phyloP scores from a whole-genome alignment of 805 yeast species.

The Pichia nakasei region DNA sequence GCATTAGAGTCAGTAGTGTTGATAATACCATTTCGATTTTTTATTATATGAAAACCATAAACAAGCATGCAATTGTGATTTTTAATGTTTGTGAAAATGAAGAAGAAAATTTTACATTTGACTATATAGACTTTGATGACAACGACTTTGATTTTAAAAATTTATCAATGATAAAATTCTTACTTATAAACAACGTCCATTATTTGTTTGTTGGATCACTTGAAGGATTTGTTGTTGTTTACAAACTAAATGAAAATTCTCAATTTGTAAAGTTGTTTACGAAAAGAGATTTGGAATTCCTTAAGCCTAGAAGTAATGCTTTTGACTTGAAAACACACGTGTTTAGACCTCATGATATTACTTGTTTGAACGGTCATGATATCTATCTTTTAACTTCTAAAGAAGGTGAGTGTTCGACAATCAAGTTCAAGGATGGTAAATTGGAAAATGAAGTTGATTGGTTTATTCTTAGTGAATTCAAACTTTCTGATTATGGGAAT shows the following conservation, averaged over 20 bases:
- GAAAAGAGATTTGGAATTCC: too few species aligned
- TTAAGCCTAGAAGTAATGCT: neutral
- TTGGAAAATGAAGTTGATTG: neutral
- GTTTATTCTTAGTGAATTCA: neutral
- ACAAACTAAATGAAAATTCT: neutral
- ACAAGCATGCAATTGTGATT: neutral
- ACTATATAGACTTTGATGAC: neutral
- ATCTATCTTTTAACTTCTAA: conserved; percentile 14
- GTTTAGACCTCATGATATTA: neutral
- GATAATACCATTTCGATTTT: neutral
- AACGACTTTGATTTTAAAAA: neutral
- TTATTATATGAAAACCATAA: neutral
- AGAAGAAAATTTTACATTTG: neutral
- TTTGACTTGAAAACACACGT: neutral
- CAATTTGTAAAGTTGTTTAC: neutral
- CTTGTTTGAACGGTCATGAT: neutral
- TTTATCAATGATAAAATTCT: neutral
- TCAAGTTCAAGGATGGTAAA: neutral
- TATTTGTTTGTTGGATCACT: neutral
- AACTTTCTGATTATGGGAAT: conserved; percentile 15
- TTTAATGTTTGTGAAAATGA: neutral
- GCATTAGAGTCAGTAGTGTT: neutral
- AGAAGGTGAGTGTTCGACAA: conserved; percentile 14
- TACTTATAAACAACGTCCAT: neutral
- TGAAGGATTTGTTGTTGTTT: neutral